Percentiles rank a stretch among this genome's conserved stretches.
Evolutionary conservation across 495 filamentous ascomycete species (phyloP).

Genomic region (Aspergillus biplanus): DNA sequence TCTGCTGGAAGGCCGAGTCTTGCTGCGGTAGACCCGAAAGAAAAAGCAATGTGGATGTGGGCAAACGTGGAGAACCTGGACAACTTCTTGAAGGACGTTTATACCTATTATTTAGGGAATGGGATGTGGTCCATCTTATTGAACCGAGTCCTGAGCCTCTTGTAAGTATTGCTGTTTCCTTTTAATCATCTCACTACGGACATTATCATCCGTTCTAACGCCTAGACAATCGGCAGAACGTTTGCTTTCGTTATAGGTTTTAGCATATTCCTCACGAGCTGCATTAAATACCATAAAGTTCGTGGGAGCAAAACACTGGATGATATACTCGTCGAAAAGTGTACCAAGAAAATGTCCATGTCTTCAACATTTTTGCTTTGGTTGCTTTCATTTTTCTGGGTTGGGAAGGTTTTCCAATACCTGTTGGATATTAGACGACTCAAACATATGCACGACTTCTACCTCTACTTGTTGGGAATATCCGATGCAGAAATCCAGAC

Average conservation of each 20-base stretch:
- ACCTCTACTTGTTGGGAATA: constrained; percentile 79
- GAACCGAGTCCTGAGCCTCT: constrained; percentile 66
- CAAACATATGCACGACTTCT: constrained; percentile 84
- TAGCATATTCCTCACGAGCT: constrained; percentile 82
- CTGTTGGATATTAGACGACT: constrained; percentile 76
- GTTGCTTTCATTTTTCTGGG: constrained; percentile 87
- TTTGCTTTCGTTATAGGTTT: constrained; percentile 83
- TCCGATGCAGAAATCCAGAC: constrained; percentile 94
- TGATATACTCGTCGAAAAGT: constrained; percentile 78
- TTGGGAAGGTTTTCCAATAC: constrained; percentile 75
- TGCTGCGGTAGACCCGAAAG: constrained; percentile 65
- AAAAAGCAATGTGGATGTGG: constrained; percentile 94
- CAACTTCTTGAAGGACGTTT: constrained; percentile 87
- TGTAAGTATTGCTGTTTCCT: constrained; percentile 56
- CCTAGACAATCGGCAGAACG: constrained; percentile 44
- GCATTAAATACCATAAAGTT: constrained; percentile 79
- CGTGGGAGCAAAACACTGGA: constrained; percentile 73
- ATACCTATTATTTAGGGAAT: constrained; percentile 82
- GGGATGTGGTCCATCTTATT: constrained; percentile 91
- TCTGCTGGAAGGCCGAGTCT: constrained; percentile 45
- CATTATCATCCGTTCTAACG: constrained; percentile 16
- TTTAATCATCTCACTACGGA: too few species aligned
- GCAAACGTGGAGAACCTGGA: constrained; percentile 92
- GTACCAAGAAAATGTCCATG: constrained; percentile 84
- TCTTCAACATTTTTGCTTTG: constrained; percentile 78